Percentiles rank a stretch among this genome's conserved stretches.
Evolutionary conservation across 768 basidiomycete species (phyloP).

Genomic region (Sutorius australiensis): DNA sequence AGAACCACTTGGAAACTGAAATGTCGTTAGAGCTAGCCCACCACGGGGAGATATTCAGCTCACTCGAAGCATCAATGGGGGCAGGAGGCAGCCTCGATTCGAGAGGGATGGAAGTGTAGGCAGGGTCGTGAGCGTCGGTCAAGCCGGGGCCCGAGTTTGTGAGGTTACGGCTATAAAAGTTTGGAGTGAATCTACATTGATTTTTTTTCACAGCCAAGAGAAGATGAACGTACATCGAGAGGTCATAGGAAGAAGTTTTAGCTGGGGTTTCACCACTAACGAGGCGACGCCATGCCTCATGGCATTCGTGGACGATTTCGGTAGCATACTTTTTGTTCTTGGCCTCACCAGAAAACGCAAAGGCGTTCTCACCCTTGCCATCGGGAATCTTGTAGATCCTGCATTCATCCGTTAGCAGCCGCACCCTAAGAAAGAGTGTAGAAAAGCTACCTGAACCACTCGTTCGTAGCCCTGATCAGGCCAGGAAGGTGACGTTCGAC

Average conservation of each 20-base stretch:
- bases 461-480: constrained; percentile 93
- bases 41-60: constrained; percentile 24
- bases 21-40: constrained; percentile 10
- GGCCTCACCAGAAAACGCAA: constrained; percentile 98
- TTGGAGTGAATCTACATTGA: background rate
- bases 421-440: background rate
- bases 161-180: constrained; percentile 64
- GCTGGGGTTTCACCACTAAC: constrained; percentile 74
- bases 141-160: constrained; percentile 70
- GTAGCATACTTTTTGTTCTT: constrained; percentile 99
- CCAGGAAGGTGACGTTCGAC: constrained; percentile 98
- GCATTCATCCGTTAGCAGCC: constrained; percentile 1
- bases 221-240: constrained; percentile 70
- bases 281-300: constrained; percentile 97
- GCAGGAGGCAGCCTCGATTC: constrained; percentile 84
- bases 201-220: background rate
- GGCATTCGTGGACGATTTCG: constrained; percentile 98
- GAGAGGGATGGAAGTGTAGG: constrained; percentile 62
- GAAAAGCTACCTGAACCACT: constrained; percentile 88
- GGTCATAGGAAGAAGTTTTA: constrained; percentile 66
- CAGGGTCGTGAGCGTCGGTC: constrained; percentile 55
- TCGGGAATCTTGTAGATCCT: constrained; percentile 97
- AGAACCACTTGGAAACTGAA: constrained; percentile 89
- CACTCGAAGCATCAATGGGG: constrained; percentile 87
- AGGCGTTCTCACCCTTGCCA: constrained; percentile 95